Evolutionary conservation across 108 stramenopile genomes (phyloP).

Genomic region (Pseudonitzschia multiseries): DNA sequence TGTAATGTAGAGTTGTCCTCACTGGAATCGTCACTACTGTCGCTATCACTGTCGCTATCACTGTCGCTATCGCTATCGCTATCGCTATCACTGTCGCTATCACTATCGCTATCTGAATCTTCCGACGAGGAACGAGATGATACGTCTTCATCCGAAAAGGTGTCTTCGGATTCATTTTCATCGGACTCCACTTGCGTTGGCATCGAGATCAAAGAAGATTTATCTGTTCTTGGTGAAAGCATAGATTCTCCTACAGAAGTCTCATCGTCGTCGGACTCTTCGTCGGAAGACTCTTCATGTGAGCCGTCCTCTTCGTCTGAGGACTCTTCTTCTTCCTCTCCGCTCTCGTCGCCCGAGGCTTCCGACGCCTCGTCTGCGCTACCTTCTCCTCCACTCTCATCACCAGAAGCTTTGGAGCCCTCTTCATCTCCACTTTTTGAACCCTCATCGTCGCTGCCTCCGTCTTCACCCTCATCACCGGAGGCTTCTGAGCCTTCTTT

Average conservation of each 20-base stretch:
- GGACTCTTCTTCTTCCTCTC: slow-evolving; percentile 7
- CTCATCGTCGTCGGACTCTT: slow-evolving; percentile 4
- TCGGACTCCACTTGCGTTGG: neutral
- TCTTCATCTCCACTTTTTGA: neutral
- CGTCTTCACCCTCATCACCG: neutral
- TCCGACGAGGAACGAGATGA: slow-evolving; percentile 9
- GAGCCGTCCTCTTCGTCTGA: neutral
- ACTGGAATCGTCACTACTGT: neutral
- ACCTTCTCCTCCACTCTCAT: slow-evolving; percentile 12
- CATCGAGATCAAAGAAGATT: slow-evolving; percentile 7
- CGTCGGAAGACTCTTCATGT: slow-evolving; percentile 3
- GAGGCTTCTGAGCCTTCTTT: slow-evolving; percentile 19
- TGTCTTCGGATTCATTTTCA: slow-evolving; percentile 12
- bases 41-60: neutral
- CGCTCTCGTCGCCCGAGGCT: neutral
- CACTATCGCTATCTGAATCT: slow-evolving; percentile 4
- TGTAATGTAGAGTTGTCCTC: slow-evolving; percentile 1
- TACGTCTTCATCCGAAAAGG: slow-evolving; percentile 19
- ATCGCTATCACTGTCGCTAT: slow-evolving; percentile 13
- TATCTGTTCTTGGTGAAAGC: neutral
- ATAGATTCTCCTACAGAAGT: neutral
- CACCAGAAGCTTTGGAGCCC: slow-evolving; percentile 5
- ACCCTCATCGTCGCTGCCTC: neutral
- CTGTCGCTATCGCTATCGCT: slow-evolving; percentile 5
- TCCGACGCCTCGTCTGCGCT: slow-evolving; percentile 11